A percentile compares a stretch with the other conserved stretches of the same genome.
phyloP scores from a whole-genome alignment of 2,329 filamentous ascomycete genomes.

The Hymenoscyphus albidus region DNA sequence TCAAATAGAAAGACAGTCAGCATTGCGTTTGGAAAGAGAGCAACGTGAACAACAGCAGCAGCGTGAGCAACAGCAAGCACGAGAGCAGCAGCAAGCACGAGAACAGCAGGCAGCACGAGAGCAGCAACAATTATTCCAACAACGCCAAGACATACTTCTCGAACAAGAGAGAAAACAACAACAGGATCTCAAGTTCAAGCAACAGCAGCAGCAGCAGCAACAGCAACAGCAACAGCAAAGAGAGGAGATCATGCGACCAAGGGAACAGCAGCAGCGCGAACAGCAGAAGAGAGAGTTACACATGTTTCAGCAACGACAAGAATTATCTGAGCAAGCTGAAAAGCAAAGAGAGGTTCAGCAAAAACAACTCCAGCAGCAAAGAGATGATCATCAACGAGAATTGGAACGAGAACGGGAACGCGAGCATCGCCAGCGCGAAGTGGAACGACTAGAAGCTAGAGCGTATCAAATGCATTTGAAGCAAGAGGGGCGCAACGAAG shows the following conservation, averaged over 20 bases:
- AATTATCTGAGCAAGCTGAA: constrained; percentile 7
- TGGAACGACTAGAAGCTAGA: neutral
- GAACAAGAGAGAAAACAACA: constrained; percentile 13
- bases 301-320: constrained; percentile 11
- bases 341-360: constrained; percentile 10
- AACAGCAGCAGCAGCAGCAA: constrained; percentile 11
- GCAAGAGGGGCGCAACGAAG: constrained; percentile 25
- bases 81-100: constrained; percentile 11
- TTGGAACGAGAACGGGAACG: neutral
- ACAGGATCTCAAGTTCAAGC: constrained; percentile 1
- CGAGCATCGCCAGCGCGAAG: neutral
- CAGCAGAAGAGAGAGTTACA: constrained; percentile 18
- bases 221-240: constrained; percentile 7
- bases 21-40: constrained; percentile 27
- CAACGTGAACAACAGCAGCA: constrained; percentile 23
- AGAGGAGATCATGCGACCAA: constrained; percentile 8
- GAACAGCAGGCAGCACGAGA: constrained; percentile 14
- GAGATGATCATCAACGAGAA: constrained; percentile 12
- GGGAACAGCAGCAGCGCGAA: constrained; percentile 14
- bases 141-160: constrained; percentile 14
- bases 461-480: constrained; percentile 34
- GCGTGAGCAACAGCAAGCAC: constrained; percentile 22
- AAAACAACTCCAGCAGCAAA: constrained; percentile 16
- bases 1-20: constrained; percentile 30
- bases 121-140: constrained; percentile 15